Percentiles rank a stretch among this genome's conserved stretches.
Evolutionary conservation across 805 yeast species (phyloP).

Genomic region (Candida coquimbonensis): DNA sequence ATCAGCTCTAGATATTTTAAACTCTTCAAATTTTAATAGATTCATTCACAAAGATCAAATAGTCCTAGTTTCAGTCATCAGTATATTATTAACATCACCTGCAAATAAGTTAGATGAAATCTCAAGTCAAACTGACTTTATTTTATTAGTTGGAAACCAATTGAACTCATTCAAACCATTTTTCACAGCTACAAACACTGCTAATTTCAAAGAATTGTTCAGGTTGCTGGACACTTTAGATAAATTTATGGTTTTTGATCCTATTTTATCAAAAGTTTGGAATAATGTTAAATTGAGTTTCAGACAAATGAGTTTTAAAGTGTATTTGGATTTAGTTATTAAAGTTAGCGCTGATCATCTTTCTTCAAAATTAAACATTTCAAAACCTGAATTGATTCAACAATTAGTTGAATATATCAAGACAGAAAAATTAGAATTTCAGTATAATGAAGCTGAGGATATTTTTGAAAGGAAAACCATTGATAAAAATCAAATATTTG

Average conservation of each 20-base stretch:
- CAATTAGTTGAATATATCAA: conserved; percentile 16
- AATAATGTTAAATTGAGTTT: conserved; percentile 18
- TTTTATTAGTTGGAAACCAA: conserved; percentile 15
- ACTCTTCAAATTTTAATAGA: conserved; percentile 11
- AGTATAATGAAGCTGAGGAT: conserved; percentile 8
- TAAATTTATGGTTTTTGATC: conserved; percentile 5
- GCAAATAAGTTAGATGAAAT: conserved; percentile 13
- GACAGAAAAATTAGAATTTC: conserved; percentile 9
- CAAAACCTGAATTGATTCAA: conserved; percentile 8
- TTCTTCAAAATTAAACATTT: conserved; percentile 11
- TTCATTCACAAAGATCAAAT: conserved; percentile 20
- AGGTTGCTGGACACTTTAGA: conserved; percentile 13
- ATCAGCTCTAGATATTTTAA: conserved; percentile 15
- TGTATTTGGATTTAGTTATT: conserved; percentile 27
- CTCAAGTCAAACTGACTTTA: conserved; percentile 13
- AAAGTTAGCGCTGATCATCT: conserved; percentile 14
- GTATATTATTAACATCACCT: conserved; percentile 14
- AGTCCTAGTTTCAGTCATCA: conserved; percentile 13
- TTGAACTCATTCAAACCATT: conserved; percentile 19
- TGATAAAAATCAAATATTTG: conserved; percentile 10
- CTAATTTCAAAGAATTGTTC: conserved; percentile 22
- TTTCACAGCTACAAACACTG: conserved; percentile 18
- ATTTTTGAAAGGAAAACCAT: conserved; percentile 9
- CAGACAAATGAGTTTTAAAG: conserved; percentile 24
- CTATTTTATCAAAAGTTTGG: conserved; percentile 22